These are phyloP conservation scores for Alisma plantagoaquatica DNA, from an alignment of 106 monocot genomes.

Conservation along the genomic window DNA sequence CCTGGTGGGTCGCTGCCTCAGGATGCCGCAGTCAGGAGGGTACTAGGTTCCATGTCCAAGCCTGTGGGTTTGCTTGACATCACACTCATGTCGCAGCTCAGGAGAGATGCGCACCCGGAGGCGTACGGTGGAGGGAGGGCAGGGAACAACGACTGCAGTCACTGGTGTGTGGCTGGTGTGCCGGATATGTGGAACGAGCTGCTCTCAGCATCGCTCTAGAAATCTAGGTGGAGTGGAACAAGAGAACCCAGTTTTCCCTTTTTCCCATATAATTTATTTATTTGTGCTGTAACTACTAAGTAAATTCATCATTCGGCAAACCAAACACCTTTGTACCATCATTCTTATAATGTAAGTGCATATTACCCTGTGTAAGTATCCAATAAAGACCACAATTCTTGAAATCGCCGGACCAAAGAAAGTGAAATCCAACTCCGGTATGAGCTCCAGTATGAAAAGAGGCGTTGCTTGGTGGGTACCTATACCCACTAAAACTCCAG, in stretches of 20 bases:
- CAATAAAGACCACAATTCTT: not conserved
- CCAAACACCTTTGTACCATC: not conserved
- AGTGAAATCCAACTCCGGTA: no score
- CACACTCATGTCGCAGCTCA: slow-evolving; percentile 77
- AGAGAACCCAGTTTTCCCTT: slow-evolving; percentile 3
- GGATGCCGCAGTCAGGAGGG: slow-evolving; percentile 42
- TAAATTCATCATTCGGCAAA: not conserved
- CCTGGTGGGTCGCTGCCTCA: slow-evolving; percentile 48
- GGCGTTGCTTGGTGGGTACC: no score
- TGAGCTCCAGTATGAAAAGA: no score
- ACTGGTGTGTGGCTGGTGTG: slow-evolving; percentile 88
- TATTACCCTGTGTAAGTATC: not conserved
- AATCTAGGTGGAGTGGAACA: not conserved
- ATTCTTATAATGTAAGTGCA: not conserved
- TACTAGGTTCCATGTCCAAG: slow-evolving; percentile 44
- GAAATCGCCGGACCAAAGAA: no score
- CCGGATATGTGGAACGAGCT: slow-evolving; percentile 98
- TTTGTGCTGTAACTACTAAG: no score
- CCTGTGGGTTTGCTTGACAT: slow-evolving; percentile 65
- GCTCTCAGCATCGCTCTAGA: slow-evolving; percentile 46
- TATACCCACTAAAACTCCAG: no score
- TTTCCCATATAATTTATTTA: no score
- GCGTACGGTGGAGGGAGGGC: slow-evolving; percentile 60
- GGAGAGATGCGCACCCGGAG: slow-evolving; percentile 87
- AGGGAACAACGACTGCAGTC: slow-evolving; percentile 79